Percentiles rank a stretch among this genome's conserved stretches.
phyloP scores from a whole-genome alignment of 2,329 filamentous ascomycete species.

The Mycocentrospora acerina region DNA sequence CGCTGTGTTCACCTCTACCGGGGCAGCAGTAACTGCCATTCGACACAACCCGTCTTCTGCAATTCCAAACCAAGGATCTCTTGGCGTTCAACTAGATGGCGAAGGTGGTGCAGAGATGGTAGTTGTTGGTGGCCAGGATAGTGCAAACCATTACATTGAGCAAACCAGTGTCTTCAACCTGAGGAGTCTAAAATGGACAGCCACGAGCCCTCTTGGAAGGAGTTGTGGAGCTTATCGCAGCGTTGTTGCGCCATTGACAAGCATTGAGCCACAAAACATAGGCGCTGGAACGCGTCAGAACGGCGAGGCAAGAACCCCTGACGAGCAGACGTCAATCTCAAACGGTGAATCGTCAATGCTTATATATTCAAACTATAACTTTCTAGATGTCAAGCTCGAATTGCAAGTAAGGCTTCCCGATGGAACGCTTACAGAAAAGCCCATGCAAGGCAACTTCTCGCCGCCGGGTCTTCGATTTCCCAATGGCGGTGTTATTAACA shows the following conservation, averaged over 20 bases:
- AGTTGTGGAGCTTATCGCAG: constrained; percentile 96
- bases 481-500: constrained; percentile 92
- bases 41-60: constrained; percentile 82
- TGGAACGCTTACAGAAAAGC: constrained; percentile 79
- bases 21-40: constrained; percentile 80
- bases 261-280: constrained; percentile 65
- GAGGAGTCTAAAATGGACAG: constrained; percentile 92
- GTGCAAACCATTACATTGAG: constrained; percentile 97
- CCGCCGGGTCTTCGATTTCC: constrained; percentile 93
- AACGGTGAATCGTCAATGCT: constrained; percentile 70
- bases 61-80: constrained; percentile 83
- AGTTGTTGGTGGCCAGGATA: constrained; percentile 93
- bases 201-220: constrained; percentile 80
- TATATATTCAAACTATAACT: constrained; percentile 99
- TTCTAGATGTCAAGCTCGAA: constrained; percentile 93
- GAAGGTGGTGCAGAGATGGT: constrained; percentile 95
- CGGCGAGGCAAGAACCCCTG: constrained; percentile 43
- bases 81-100: constrained; percentile 88
- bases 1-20: constrained; percentile 80
- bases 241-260: constrained; percentile 81
- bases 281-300: constrained; percentile 55
- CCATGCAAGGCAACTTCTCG: constrained; percentile 83
- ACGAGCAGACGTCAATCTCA: constrained; percentile 31
- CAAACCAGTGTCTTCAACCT: constrained; percentile 98
- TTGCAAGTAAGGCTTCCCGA: constrained; percentile 85